Evolutionary conservation across 768 basidiomycete genomes (phyloP).

Genomic region (Mycena metata): DNA sequence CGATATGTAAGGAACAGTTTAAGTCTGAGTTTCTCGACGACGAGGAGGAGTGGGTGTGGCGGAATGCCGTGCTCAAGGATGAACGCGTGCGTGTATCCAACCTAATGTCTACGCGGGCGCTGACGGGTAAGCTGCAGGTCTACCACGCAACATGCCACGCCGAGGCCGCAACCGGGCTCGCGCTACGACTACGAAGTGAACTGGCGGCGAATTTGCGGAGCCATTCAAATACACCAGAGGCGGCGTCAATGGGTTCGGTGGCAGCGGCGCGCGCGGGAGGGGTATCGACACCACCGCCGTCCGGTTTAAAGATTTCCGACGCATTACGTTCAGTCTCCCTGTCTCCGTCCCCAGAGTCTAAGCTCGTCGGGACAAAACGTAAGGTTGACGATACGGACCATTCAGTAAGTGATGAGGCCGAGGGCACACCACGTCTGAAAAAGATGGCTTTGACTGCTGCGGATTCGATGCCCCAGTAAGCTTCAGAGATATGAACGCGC

Average conservation of each 20-base stretch:
- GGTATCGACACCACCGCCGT: slow-evolving; percentile 50
- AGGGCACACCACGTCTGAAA: slow-evolving; percentile 75
- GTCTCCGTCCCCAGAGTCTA: slow-evolving; percentile 68
- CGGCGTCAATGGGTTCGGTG: slow-evolving; percentile 42
- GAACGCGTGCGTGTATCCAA: slow-evolving; percentile 72
- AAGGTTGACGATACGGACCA: slow-evolving; percentile 73
- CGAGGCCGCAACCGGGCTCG: slow-evolving; percentile 79
- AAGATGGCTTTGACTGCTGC: slow-evolving; percentile 63
- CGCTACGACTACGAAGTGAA: slow-evolving; percentile 77
- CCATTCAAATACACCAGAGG: slow-evolving; percentile 84
- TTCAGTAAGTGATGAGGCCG: slow-evolving; percentile 54
- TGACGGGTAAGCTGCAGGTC: slow-evolving; percentile 62
- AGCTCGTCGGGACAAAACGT: slow-evolving; percentile 76
- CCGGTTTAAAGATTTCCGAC: slow-evolving; percentile 45
- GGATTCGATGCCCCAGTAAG: slow-evolving; percentile 31
- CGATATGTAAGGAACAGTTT: slow-evolving; percentile 95
- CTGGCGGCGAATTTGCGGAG: slow-evolving; percentile 63
- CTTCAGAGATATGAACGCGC: slow-evolving; percentile 19
- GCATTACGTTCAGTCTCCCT: slow-evolving; percentile 57
- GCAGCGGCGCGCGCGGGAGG: slow-evolving; percentile 37
- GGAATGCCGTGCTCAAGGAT: slow-evolving; percentile 88
- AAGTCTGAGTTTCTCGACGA: slow-evolving; percentile 95
- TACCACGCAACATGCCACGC: slow-evolving; percentile 96
- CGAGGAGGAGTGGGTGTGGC: slow-evolving; percentile 99
- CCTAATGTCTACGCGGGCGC: not conserved